Base-by-base conservation (phyloP, 352 stramenopile genomes). In the Phytopythium sindhum region DNA sequence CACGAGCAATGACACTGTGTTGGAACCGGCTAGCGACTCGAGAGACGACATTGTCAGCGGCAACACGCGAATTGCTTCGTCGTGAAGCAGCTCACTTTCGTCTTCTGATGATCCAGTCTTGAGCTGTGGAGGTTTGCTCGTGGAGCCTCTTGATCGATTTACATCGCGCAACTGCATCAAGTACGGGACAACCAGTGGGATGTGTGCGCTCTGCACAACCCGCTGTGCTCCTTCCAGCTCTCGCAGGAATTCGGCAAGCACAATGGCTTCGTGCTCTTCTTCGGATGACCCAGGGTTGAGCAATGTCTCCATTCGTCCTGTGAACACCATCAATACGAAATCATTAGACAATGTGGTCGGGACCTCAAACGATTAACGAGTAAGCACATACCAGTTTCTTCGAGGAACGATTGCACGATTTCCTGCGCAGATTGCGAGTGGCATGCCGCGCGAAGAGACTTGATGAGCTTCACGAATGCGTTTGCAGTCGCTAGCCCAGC, bases 141-240 rank as follows among this genome's bases (percentile, higher is more conserved):
- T 50, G 28, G 37, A n/a, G n/a, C 23, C 21, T 53, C 41, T 42
- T 10, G 39, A 37, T 42, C 58, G 33, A n/a, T 74, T 69, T 12
- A 70, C 73, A 23, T 82, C 70, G 14, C 78, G 70, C 29, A 95
- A 41, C 47, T 91, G 80, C 56, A 80, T 64, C 53, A 95, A 67
- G 57, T 93, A 93, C 28, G 87, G 85, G 11, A 77, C 78, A 8
- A 95, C 80, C 50, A 95, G 88, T 19, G 84, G 72, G 26, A 91
- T 73, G 50, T 86, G 66, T 28, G 60, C 61, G 50, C 78, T 92
- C 39, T 80, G 64, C 17, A 85, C 77, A 31, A 90, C 65, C n/a
- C 68, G 72, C 61, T 93, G 74, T 11, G 72, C 80, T 15, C 72
- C 75, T 33, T 85, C 78, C 1, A 95, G 77, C 55, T 90, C 78